These are phyloP conservation scores for Starmerella bacillaris DNA, from an alignment of 805 yeast genomes.

Conservation along the genomic window DNA sequence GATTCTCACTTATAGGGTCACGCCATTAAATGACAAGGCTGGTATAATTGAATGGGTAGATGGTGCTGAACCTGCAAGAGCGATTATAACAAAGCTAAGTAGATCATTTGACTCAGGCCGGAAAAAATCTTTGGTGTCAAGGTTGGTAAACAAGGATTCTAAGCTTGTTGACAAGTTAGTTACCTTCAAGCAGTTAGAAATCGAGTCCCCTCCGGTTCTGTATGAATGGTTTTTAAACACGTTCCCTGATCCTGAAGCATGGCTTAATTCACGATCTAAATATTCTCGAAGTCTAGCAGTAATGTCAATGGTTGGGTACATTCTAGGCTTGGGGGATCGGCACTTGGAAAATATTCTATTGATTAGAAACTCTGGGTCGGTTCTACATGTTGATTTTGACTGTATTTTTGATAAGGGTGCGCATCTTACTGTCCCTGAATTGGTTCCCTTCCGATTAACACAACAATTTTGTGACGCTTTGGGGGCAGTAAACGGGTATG, in stretches of 20 bases:
- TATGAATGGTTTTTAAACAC: constrained; percentile 76
- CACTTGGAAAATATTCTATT: constrained; percentile 84
- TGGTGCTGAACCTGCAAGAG: constrained; percentile 52
- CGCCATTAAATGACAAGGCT: constrained; percentile 67
- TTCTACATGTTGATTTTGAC: constrained; percentile 90
- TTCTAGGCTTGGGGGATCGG: constrained; percentile 87
- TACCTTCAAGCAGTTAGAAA: constrained; percentile 23
- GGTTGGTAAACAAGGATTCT: constrained; percentile 17
- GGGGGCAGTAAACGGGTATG: constrained; percentile 64
- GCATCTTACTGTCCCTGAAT: constrained; percentile 61
- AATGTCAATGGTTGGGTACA: constrained; percentile 92
- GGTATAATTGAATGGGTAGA: constrained; percentile 88
- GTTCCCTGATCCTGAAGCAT: constrained; percentile 73
- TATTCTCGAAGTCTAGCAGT: constrained; percentile 75
- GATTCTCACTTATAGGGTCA: constrained; percentile 70
- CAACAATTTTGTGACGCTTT: constrained; percentile 76
- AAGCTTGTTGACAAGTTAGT: constrained; percentile 18
- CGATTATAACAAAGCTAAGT: constrained; percentile 30
- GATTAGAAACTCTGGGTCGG: constrained; percentile 53
- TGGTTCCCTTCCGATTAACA: constrained; percentile 86
- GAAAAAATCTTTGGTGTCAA: constrained; percentile 25
- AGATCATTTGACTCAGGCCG: constrained; percentile 5
- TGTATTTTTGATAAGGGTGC: constrained; percentile 72
- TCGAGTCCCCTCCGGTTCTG: constrained; percentile 33
- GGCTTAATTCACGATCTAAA: constrained; percentile 65